phyloP scores from a whole-genome alignment of 306 rosid species.

The Lupinus albus region DNA sequence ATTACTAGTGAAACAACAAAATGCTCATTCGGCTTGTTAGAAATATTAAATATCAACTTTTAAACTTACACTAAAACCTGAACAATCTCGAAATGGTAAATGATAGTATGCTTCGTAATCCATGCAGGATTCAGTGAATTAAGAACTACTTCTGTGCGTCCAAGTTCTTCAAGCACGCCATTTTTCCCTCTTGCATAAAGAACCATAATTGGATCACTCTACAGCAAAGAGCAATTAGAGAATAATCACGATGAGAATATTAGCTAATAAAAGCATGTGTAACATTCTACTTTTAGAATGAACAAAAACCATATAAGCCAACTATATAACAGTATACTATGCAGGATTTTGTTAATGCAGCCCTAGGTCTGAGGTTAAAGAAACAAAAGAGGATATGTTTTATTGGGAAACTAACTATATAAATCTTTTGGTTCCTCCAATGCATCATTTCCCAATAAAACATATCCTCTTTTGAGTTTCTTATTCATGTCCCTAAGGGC shows the following conservation, averaged over 20 bases:
- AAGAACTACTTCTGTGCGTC: slow-evolving; percentile 88
- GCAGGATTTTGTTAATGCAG: background rate
- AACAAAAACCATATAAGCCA: slow-evolving; percentile 16
- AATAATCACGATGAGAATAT: slow-evolving; percentile 35
- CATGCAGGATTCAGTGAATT: slow-evolving; percentile 86
- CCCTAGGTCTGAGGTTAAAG: too few species aligned
- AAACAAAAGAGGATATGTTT: too few species aligned
- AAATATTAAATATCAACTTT: slow-evolving; percentile 40
- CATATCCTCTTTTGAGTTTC: too few species aligned
- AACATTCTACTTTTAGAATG: background rate
- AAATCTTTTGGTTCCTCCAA: too few species aligned
- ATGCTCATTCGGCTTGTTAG: slow-evolving; percentile 36
- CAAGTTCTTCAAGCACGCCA: slow-evolving; percentile 78
- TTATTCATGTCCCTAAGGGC: too few species aligned
- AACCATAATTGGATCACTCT: slow-evolving; percentile 96
- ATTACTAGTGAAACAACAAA: slow-evolving; percentile 45
- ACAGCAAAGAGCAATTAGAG: slow-evolving; percentile 36
- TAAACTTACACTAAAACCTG: slow-evolving; percentile 90
- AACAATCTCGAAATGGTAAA: slow-evolving; percentile 84
- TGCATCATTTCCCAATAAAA: too few species aligned
- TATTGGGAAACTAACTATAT: too few species aligned
- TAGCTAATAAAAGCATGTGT: slow-evolving; percentile 10
- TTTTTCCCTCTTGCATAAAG: slow-evolving; percentile 74
- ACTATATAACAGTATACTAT: background rate
- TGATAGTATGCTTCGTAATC: slow-evolving; percentile 76